Conservation (phyloP, 106 monocot species). For the Acanthochlamys bracteata region DNA sequence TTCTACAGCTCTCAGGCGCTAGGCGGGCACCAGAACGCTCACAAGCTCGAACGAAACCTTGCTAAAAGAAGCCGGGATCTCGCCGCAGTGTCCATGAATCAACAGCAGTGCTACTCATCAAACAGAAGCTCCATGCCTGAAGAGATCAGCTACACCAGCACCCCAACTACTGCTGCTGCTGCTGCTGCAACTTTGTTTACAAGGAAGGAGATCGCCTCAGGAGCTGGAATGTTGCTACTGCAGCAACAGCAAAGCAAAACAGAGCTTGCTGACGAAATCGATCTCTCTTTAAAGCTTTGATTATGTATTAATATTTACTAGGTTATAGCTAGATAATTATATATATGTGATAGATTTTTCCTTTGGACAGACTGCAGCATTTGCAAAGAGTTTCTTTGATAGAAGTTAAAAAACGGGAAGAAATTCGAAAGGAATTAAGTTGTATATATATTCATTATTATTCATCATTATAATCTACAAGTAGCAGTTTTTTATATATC, state of each 20-base stretch:
- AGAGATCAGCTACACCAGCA: neutral
- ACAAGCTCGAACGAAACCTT: conserved; percentile 51
- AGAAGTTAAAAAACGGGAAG: no score
- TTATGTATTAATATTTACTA: neutral
- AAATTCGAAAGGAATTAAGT: no score
- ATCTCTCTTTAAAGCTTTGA: conserved; percentile 40
- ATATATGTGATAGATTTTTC: no score
- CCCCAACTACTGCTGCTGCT: neutral
- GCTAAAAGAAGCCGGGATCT: conserved; percentile 37
- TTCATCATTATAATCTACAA: no score
- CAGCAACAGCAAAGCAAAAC: conserved; percentile 8
- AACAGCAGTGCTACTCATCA: neutral
- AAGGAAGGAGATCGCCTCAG: conserved; percentile 1
- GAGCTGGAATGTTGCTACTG: neutral
- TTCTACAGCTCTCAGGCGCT: conserved; percentile 48
- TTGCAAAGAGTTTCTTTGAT: no score
- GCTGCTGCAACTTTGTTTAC: neutral
- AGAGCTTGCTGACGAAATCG: conserved; percentile 18
- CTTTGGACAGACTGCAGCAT: no score
- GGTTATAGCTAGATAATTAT: no score
- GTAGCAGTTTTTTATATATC: no score
- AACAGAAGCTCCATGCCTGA: no score
- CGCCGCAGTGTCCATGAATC: neutral
- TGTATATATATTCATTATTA: no score
- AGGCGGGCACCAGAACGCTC: conserved; percentile 58